Conservation (phyloP, 75 land plant genomes). For the Gnetum montanum region DNA sequence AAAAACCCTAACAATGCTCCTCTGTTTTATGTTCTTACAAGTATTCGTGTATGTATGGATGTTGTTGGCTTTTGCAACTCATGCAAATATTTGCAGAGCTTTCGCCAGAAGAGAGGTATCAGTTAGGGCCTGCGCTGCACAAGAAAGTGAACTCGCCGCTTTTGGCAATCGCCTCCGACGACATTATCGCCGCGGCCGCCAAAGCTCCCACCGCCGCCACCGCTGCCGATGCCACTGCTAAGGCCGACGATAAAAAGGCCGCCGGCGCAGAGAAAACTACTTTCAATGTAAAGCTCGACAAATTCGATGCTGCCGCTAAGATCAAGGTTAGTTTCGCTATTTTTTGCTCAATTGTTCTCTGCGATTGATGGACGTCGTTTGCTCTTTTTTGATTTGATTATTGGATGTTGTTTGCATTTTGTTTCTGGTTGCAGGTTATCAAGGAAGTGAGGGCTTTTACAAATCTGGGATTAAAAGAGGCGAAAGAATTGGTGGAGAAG, state of each 20-base stretch:
- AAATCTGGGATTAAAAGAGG: conserved; percentile 43
- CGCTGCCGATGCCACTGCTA: conserved; percentile 5
- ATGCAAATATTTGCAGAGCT: too few species aligned
- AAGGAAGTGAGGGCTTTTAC: conserved; percentile 51
- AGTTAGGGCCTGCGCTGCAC: conserved; percentile 37
- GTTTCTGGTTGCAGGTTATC: too few species aligned
- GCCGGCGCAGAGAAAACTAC: conserved; percentile 47
- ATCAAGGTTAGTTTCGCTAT: too few species aligned
- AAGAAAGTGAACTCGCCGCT: conserved; percentile 32
- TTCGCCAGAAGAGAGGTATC: conserved; percentile 34
- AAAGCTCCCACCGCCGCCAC: conserved; percentile 7
- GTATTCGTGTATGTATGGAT: too few species aligned
- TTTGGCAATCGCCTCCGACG: conserved; percentile 18
- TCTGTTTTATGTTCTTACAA: too few species aligned
- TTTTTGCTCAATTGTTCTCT: too few species aligned
- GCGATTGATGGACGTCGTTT: too few species aligned
- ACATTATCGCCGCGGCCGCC: conserved; percentile 25
- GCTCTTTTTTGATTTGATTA: too few species aligned
- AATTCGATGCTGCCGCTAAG: conserved; percentile 44
- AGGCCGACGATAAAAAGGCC: conserved; percentile 24
- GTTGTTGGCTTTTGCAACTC: too few species aligned
- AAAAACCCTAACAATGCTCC: too few species aligned
- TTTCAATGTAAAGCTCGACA: conserved; percentile 49
- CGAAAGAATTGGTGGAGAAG: conserved; percentile 54
- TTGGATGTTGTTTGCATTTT: too few species aligned